Percentiles rank a stretch among this genome's conserved stretches.
phyloP scores from a whole-genome alignment of 73 alveolate genomes.

The Paramecium bursaria region DNA sequence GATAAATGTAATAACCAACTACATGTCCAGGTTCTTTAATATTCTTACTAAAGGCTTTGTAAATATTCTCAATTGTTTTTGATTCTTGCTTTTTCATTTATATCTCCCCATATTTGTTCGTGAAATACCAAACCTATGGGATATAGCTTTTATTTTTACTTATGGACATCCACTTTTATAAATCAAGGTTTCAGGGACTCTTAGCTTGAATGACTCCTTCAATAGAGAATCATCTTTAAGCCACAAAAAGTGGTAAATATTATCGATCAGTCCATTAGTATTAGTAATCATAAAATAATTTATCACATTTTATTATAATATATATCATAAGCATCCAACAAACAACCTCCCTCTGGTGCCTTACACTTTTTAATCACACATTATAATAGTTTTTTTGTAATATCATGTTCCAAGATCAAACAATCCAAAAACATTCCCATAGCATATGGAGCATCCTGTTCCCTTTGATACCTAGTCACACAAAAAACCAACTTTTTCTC shows the following conservation, averaged over 20 bases:
- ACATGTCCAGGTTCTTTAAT: conserved; percentile 26
- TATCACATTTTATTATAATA: no score
- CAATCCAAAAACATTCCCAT: conserved; percentile 35
- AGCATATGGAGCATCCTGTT: conserved; percentile 25
- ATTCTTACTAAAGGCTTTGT: not conserved
- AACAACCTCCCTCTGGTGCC: not conserved
- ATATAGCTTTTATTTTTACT: not conserved
- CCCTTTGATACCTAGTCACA: conserved; percentile 16
- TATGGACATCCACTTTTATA: conserved; percentile 51
- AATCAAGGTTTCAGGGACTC: conserved; percentile 66
- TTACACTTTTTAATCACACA: conserved; percentile 26
- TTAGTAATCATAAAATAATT: conserved; percentile 67
- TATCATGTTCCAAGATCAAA: conserved; percentile 24
- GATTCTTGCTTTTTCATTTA: conserved; percentile 56
- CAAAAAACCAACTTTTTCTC: conserved; percentile 21
- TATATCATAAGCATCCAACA: conserved; percentile 34
- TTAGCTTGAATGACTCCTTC: conserved; percentile 53
- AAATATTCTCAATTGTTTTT: not conserved
- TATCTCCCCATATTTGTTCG: conserved; percentile 65
- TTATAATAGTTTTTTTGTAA: not conserved
- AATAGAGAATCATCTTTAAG: conserved; percentile 59
- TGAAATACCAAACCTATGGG: conserved; percentile 64
- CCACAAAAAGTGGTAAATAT: conserved; percentile 66
- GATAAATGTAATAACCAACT: conserved; percentile 38
- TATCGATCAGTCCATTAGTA: conserved; percentile 60